phyloP scores from a whole-genome alignment of 345 rosid genomes.

The Hevea brasiliensis region DNA sequence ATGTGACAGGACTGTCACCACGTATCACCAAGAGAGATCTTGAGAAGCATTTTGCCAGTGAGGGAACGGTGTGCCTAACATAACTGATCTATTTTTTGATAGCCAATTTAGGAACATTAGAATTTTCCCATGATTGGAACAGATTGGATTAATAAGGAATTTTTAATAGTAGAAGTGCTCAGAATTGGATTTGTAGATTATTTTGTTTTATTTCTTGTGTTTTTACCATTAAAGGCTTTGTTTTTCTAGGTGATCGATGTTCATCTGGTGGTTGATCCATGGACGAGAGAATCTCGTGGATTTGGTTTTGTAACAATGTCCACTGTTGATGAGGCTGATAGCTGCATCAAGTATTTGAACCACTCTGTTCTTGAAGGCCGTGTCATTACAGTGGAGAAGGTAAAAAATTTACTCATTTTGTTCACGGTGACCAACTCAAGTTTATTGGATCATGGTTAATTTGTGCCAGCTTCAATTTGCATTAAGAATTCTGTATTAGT shows the following conservation, averaged over 20 bases:
- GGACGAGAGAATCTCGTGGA: conserved; percentile 94
- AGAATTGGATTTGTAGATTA: neutral
- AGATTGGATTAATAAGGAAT: neutral
- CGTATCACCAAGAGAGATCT: conserved; percentile 72
- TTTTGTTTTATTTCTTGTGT: neutral
- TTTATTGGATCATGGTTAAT: neutral
- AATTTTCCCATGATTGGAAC: neutral
- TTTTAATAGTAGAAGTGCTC: neutral
- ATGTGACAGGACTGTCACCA: conserved; percentile 89
- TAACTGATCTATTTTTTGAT: neutral
- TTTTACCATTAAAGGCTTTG: neutral
- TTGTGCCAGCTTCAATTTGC: neutral
- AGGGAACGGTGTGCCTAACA: conserved; percentile 59
- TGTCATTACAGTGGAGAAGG: conserved; percentile 91
- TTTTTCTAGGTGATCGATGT: conserved; percentile 68
- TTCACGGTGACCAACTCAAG: too few species aligned
- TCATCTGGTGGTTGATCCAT: conserved; percentile 86
- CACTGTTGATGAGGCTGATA: conserved; percentile 59
- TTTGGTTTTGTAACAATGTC: conserved; percentile 93
- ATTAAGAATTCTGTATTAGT: conserved; percentile 21
- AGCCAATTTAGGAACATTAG: neutral
- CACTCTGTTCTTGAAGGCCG: conserved; percentile 80
- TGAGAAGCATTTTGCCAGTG: conserved; percentile 65
- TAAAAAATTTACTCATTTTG: conserved; percentile 23
- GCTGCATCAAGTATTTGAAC: conserved; percentile 72